Base-by-base conservation (phyloP, 148 eudicot species). In the Rhododendron ovatum region DNA sequence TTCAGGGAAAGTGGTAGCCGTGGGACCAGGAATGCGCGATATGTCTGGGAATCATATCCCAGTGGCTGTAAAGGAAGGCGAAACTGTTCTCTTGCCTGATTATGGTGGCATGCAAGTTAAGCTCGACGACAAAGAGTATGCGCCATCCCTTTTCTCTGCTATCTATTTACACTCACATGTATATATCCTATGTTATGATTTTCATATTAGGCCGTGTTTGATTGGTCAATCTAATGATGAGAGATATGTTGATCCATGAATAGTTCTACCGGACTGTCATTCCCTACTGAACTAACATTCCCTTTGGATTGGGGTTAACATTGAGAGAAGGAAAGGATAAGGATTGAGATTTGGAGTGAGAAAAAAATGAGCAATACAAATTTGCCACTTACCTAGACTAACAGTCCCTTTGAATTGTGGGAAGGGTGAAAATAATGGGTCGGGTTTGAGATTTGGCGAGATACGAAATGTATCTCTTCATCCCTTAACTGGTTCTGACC, bases 91-190 rank as follows among this genome's bases (percentile, higher is more conserved):
- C 55, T 91, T 94, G 86, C 98, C 98, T 7, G 98, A 95, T 37
- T 95, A 93, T 77, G 98, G 97, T 39, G 98, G 98, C 28, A 94
- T 95, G 45, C 82, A 92, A 74, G 97, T 95, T 73, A 94, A 94
- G 91, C 96, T 95, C 85, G 97, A 92, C 45, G 96, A 95, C 51
- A 95, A 94, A 87, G 96, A 94, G 98, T 93, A 86, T 80, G 93
- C 2, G 2, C 33, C 20, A 24, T 37, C 47, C 83, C 63, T 51
- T 11, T 59, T 7, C 26, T 53, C 83, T 50, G 11, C 61, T 47
- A 20, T 80, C 63, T 51, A 18, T 80, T 26, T 45, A 6, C 17
- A 51, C 35, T 13, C 57, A 80, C 35, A 14, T 80, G 12, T 80
- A 26, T 50, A 14, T 15, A 39, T 30, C 18, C 22, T 2, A 14